A percentile compares a stretch with the other conserved stretches of the same genome.
These are phyloP conservation scores for Rhizoclosmatium sp. DNA, from an alignment of 192 early-diverging fungal species.

Conservation along the genomic window DNA sequence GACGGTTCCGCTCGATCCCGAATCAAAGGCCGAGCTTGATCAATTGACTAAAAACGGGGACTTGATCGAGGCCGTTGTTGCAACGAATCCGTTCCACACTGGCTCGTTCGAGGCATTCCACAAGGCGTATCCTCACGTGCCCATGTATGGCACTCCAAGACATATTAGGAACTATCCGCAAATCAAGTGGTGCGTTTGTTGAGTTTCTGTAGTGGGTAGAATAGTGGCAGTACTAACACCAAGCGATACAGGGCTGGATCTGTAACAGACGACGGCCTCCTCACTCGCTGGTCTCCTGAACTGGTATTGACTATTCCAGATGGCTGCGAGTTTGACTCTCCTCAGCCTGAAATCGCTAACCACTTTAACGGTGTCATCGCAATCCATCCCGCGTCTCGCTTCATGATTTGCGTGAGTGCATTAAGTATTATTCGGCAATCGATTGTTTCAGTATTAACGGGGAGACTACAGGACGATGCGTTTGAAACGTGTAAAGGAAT, in stretches of 20 bases:
- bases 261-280: slow-evolving; percentile 8
- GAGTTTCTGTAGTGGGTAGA: not conserved
- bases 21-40: slow-evolving; percentile 35
- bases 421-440: not conserved
- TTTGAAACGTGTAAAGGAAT: slow-evolving; percentile 16
- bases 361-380: slow-evolving; percentile 37
- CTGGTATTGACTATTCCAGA: slow-evolving; percentile 25
- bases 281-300: slow-evolving; percentile 17
- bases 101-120: slow-evolving; percentile 32
- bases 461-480: slow-evolving; percentile 23
- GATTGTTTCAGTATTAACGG: not conserved
- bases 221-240: not conserved
- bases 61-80: slow-evolving; percentile 42
- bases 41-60: slow-evolving; percentile 33
- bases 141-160: slow-evolving; percentile 40
- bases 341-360: slow-evolving; percentile 25
- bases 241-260: slow-evolving; percentile 19
- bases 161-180: slow-evolving; percentile 26
- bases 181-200: slow-evolving; percentile 21
- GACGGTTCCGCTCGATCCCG: slow-evolving; percentile 32
- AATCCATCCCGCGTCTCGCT: slow-evolving; percentile 12
- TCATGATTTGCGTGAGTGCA: not conserved
- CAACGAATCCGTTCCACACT: slow-evolving; percentile 41
- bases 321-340: slow-evolving; percentile 34
- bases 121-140: slow-evolving; percentile 25